Conservation (phyloP, 2,329 filamentous ascomycete genomes). For the Dactylellina cionopaga region DNA sequence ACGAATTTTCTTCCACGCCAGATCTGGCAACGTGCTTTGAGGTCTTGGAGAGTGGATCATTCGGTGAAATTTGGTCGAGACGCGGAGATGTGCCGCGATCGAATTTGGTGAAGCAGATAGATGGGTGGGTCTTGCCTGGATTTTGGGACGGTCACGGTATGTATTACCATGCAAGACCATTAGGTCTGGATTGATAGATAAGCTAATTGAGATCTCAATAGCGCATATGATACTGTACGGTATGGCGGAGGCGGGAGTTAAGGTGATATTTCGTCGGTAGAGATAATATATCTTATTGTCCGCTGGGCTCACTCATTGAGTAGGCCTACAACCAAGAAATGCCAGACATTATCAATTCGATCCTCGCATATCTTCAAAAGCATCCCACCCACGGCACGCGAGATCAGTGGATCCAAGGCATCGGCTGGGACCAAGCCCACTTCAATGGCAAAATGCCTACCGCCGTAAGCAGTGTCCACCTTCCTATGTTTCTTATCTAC, state of each 20-base stretch:
- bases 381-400: conserved; percentile 67
- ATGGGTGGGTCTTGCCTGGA: conserved; percentile 68
- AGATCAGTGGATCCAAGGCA: conserved; percentile 72
- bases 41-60: background rate
- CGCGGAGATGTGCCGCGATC: conserved; percentile 1
- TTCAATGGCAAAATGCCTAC: conserved; percentile 72
- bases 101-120: background rate
- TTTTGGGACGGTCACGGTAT: conserved; percentile 74
- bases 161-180: background rate
- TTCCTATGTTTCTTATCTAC: conserved; percentile 7
- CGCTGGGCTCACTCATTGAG: conserved; percentile 56
- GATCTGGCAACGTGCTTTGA: conserved; percentile 27
- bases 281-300: too few species aligned
- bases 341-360: conserved; percentile 65
- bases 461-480: conserved; percentile 65
- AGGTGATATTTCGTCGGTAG: conserved; percentile 65
- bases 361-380: conserved; percentile 65
- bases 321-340: conserved; percentile 11
- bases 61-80: conserved; percentile 10
- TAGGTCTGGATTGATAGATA: background rate
- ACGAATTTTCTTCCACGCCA: background rate
- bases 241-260: conserved; percentile 73
- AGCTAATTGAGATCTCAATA: conserved; percentile 1
- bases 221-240: conserved; percentile 73
- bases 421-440: conserved; percentile 76